These are phyloP conservation scores for Emmonsiellopsis sp. DNA, from an alignment of 2,329 filamentous ascomycete species.

Conservation along the genomic window DNA sequence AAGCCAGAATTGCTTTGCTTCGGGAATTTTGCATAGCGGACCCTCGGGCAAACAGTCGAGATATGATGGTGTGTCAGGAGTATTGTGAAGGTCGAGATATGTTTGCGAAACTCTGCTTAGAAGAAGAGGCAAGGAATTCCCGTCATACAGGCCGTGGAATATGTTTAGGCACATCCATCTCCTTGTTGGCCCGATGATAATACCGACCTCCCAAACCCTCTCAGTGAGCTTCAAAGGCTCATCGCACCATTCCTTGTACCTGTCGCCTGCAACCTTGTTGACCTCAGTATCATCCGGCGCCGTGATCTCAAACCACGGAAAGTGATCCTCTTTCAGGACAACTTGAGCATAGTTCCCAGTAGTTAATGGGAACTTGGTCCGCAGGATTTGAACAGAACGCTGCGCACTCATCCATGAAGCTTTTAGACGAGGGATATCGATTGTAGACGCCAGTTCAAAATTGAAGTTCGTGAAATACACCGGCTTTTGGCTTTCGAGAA, in stretches of 20 bases:
- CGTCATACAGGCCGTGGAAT: conserved; percentile 84
- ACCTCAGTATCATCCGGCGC: conserved; percentile 22
- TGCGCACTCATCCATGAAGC: conserved; percentile 50
- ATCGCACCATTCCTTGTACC: conserved; percentile 44
- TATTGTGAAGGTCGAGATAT: conserved; percentile 34
- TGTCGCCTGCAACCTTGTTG: conserved; percentile 23
- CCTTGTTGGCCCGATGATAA: conserved; percentile 17
- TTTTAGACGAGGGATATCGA: conserved; percentile 42
- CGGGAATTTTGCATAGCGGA: conserved; percentile 46
- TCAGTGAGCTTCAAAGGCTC: conserved; percentile 37
- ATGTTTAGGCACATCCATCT: conserved; percentile 53
- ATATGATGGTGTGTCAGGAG: conserved; percentile 45
- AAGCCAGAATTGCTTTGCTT: conserved; percentile 58
- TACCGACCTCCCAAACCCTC: conserved; percentile 24
- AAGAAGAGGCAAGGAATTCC: conserved; percentile 62
- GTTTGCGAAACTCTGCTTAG: conserved; percentile 47
- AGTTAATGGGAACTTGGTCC: conserved; percentile 64
- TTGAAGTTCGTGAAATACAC: conserved; percentile 72
- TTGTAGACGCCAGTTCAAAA: conserved; percentile 42
- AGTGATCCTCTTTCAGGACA: conserved; percentile 39
- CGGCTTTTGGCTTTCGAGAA: conserved; percentile 45
- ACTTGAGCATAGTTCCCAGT: conserved; percentile 69
- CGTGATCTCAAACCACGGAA: conserved; percentile 38
- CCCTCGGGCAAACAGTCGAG: conserved; percentile 59
- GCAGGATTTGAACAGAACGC: conserved; percentile 51